These are phyloP conservation scores for Phialophora verrucosa DNA, from an alignment of 2,329 filamentous ascomycete genomes.

Conservation along the genomic window DNA sequence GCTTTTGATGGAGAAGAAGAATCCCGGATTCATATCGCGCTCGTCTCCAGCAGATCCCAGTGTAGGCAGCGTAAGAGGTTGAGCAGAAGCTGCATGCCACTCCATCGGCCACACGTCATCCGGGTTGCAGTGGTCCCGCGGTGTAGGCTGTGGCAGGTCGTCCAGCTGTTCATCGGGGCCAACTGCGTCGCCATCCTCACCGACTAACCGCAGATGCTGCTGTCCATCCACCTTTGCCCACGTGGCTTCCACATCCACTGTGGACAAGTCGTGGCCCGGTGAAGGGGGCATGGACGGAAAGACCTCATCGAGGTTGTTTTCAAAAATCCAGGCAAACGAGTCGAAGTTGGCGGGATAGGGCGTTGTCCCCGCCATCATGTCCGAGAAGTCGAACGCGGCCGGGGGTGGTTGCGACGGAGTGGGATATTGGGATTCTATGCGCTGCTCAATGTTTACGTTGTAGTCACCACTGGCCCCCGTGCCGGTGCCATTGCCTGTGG, in stretches of 20 bases:
- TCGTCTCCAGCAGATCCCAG: background rate
- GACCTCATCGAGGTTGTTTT: background rate
- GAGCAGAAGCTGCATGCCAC: slow-evolving; percentile 4
- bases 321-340: slow-evolving; percentile 4
- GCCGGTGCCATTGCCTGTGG: background rate
- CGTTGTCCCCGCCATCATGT: background rate
- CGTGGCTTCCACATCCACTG: background rate
- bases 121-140: background rate
- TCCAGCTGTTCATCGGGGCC: background rate
- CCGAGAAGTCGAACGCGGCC: background rate
- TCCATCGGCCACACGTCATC: slow-evolving; percentile 20
- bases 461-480: background rate
- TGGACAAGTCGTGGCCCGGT: background rate
- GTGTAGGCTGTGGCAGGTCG: background rate
- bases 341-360: background rate
- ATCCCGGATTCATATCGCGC: background rate
- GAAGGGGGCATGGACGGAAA: slow-evolving; percentile 2
- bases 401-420: background rate
- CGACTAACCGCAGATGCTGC: background rate
- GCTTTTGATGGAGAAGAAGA: background rate
- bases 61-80: background rate
- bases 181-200: background rate
- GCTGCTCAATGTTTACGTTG: background rate
- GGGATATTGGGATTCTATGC: background rate
- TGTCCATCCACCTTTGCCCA: background rate